A percentile compares a stretch with the other conserved stretches of the same genome.
These are phyloP conservation scores for Halophytophthora batemanensis DNA, from an alignment of 352 stramenopile species.

Conservation along the genomic window DNA sequence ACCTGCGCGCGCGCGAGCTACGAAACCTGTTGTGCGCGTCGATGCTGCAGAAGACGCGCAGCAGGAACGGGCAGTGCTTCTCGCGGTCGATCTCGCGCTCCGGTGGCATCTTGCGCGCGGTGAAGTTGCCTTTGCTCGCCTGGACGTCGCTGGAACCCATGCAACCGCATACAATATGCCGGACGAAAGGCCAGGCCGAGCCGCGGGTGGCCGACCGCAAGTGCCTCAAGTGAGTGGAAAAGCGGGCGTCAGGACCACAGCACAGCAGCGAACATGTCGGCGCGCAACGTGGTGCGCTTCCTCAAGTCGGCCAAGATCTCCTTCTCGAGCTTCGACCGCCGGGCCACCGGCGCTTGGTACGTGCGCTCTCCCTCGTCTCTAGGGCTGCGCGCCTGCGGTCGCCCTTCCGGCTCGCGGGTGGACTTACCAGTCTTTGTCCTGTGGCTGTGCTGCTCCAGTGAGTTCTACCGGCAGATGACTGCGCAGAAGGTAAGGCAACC, in stretches of 20 bases:
- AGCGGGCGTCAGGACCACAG: slow-evolving; percentile 3
- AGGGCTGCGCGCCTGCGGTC: background rate
- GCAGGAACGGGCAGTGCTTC: slow-evolving; percentile 65
- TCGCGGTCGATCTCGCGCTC: slow-evolving; percentile 47
- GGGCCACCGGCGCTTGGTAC: slow-evolving; percentile 74
- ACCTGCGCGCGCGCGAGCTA: background rate
- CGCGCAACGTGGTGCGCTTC: slow-evolving; percentile 83
- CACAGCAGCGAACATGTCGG: slow-evolving; percentile 51
- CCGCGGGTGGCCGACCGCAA: background rate
- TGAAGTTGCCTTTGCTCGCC: background rate
- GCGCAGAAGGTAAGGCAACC: slow-evolving; percentile 57
- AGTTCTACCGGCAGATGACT: slow-evolving; percentile 84
- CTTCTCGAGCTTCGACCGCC: slow-evolving; percentile 80
- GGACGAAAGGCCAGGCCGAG: background rate
- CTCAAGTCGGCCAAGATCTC: slow-evolving; percentile 83
- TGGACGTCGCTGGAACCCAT: slow-evolving; percentile 11
- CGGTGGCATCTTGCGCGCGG: slow-evolving; percentile 8
- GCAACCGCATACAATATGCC: slow-evolving; percentile 1
- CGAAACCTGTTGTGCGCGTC: slow-evolving; percentile 44
- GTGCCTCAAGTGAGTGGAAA: background rate
- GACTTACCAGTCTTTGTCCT: slow-evolving; percentile 6
- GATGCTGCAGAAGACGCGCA: slow-evolving; percentile 63
- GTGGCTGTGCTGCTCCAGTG: slow-evolving; percentile 29
- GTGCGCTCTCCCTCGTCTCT: slow-evolving; percentile 3
- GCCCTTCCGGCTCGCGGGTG: background rate